Evolutionary conservation across 164 flowering plant species (phyloP).

Genomic region (Stephania japonica): DNA sequence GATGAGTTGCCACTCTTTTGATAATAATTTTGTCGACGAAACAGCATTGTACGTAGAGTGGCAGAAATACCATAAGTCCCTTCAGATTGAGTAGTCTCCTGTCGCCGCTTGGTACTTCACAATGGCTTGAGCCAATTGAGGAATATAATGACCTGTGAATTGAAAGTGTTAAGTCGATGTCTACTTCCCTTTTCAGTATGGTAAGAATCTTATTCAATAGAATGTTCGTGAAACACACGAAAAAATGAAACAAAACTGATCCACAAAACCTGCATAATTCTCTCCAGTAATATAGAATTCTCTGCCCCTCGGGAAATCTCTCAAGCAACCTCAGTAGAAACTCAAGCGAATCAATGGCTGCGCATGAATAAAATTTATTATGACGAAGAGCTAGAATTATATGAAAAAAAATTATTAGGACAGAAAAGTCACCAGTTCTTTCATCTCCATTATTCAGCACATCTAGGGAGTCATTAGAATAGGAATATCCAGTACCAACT

Average conservation of each 20-base stretch:
- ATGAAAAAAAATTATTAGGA: background rate
- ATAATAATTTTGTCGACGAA: too few species aligned
- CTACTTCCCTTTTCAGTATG: too few species aligned
- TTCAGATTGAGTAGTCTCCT: conserved; percentile 48
- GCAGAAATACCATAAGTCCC: conserved; percentile 48
- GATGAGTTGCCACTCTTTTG: too few species aligned
- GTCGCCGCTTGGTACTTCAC: conserved; percentile 45
- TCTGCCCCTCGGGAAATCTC: conserved; percentile 35
- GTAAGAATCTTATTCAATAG: background rate
- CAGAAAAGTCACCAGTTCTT: conserved; percentile 48
- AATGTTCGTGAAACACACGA: too few species aligned
- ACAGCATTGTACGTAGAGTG: background rate
- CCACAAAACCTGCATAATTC: conserved; percentile 41
- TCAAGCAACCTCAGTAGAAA: conserved; percentile 38
- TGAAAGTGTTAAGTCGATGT: background rate
- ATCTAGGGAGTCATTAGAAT: conserved; percentile 62
- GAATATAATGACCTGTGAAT: conserved; percentile 75
- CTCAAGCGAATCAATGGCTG: conserved; percentile 12
- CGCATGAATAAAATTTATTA: background rate
- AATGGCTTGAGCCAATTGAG: conserved; percentile 62
- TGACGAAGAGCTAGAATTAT: background rate
- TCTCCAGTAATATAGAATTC: conserved; percentile 44
- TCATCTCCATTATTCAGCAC: conserved; percentile 51
- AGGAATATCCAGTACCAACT: conserved; percentile 82
- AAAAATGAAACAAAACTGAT: background rate